Evolutionary conservation across 192 early-diverging fungal genomes (phyloP), one percentile per base, ranked within the genome.

Genomic region (Lobosporangium transversale): DNA sequence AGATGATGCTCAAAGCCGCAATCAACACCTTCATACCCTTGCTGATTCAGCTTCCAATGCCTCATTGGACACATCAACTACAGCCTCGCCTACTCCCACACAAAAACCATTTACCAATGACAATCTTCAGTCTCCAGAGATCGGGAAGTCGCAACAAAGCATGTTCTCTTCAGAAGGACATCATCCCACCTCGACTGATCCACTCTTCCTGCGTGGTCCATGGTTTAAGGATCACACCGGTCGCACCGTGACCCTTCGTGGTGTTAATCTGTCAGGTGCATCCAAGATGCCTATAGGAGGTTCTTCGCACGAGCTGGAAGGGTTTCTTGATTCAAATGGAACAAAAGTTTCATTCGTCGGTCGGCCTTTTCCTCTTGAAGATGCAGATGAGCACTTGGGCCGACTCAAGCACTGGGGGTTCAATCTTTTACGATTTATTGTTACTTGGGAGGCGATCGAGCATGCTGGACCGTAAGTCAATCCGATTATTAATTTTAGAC

Each of bases 361-460:
- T 1, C 42, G 92, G 11, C 93, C 93, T 11, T 90, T 94, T 58
- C 80, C 88, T 1, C 68, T 93, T 1, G 76, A 84, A 6, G 88
- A 92, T 42, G 90, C 90, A 7, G 89, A 93, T 62, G 88, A 87
- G 43, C 91, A 94, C 61, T 87, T 93, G 24, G 52, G 56, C 17
- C 83, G 92, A 31, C 78, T 94, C 29, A 69, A 84, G 27, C 33
- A 79, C 11, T 91, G 89, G 90, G 93, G 93, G 0, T 86, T 94
- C 37, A 93, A 90, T 45, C 85, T 94, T 58, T 57, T 91, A 21
- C 80, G 92, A 6, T 83, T 94, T 23, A 68, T 92, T 37, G 84
- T 92, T 23, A 85, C 90, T 20, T 94, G 93, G 93, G 93, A 94
- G 69, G 81, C 93, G 4, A 70, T 94, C 48, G 86, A 86, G 53